Evolutionary conservation across 2,329 filamentous ascomycete species (phyloP).

Genomic region (Xylariaceae sp.): DNA sequence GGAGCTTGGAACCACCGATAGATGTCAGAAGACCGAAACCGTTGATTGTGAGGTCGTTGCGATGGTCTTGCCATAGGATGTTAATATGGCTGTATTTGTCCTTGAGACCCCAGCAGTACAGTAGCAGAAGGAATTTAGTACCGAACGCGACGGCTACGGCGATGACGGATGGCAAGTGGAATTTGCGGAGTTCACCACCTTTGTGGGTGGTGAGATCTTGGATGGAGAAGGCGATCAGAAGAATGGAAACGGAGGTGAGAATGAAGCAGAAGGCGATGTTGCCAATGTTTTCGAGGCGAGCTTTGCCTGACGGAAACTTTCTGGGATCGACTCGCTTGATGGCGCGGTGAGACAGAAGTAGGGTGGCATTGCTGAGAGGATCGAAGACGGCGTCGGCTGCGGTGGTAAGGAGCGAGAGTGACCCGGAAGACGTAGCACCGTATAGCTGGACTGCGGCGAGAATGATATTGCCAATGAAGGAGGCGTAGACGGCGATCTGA

Average conservation of each 20-base stretch:
- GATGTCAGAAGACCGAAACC: conserved; percentile 88
- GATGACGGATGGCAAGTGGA: conserved; percentile 80
- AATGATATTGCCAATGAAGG: conserved; percentile 76
- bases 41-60: conserved; percentile 97
- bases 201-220: conserved; percentile 61
- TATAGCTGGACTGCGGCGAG: conserved; percentile 83
- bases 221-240: conserved; percentile 85
- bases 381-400: conserved; percentile 97
- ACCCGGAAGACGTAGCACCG: conserved; percentile 80
- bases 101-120: conserved; percentile 89
- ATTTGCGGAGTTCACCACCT: conserved; percentile 44
- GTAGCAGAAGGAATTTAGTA: conserved; percentile 79
- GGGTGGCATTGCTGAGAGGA: conserved; percentile 80
- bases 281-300: conserved; percentile 89
- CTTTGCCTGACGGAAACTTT: conserved; percentile 88
- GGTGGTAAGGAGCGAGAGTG: conserved; percentile 94
- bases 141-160: conserved; percentile 79
- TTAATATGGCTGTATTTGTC: conserved; percentile 89
- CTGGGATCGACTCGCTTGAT: conserved; percentile 82
- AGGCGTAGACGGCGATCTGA: conserved; percentile 63
- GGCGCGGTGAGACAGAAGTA: conserved; percentile 84
- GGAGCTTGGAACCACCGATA: conserved; percentile 82
- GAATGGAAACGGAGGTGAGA: conserved; percentile 88
- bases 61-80: conserved; percentile 95
- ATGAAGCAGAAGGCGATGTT: conserved; percentile 97